These are phyloP conservation scores for Naganishia onofrii DNA, from an alignment of 768 basidiomycete species.

Conservation along the genomic window DNA sequence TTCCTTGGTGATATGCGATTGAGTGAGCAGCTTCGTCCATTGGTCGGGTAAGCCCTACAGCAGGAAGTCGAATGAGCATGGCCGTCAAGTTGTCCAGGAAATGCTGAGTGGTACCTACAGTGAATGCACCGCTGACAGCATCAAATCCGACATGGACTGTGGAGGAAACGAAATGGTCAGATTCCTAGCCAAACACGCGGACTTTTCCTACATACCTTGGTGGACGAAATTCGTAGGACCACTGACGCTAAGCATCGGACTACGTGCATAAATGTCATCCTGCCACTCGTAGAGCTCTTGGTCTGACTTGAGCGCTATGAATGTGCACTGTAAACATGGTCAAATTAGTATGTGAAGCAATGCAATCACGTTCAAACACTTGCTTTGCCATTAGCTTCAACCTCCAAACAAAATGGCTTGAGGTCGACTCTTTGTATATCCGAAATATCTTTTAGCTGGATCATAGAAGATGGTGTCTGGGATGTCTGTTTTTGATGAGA, in stretches of 20 bases:
- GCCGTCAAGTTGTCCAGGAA: no score
- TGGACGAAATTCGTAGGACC: conserved; percentile 97
- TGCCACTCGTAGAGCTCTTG: conserved; percentile 98
- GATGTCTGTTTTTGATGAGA: conserved; percentile 34
- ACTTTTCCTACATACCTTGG: conserved; percentile 55
- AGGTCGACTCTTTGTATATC: conserved; percentile 88
- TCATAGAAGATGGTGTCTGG: conserved; percentile 58
- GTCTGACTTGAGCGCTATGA: conserved; percentile 63
- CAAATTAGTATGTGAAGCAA: background rate
- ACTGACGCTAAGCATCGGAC: conserved; percentile 84
- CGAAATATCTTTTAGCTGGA: conserved; percentile 71
- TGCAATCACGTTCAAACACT: conserved; percentile 45
- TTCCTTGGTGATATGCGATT: conserved; percentile 94
- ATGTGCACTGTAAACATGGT: conserved; percentile 58
- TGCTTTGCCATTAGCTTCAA: conserved; percentile 81
- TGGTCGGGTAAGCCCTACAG: conserved; percentile 88
- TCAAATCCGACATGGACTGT: conserved; percentile 93
- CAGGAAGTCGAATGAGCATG: background rate
- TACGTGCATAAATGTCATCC: conserved; percentile 90
- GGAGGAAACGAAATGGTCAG: background rate
- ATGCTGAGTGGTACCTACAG: conserved; percentile 59
- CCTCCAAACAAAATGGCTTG: conserved; percentile 86
- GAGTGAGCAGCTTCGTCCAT: conserved; percentile 95
- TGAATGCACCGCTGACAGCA: conserved; percentile 87
- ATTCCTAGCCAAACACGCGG: background rate